A percentile compares a stretch with the other conserved stretches of the same genome.
Evolutionary conservation across 2,329 filamentous ascomycete genomes (phyloP).

Genomic region (Talaromyces pinophilus): DNA sequence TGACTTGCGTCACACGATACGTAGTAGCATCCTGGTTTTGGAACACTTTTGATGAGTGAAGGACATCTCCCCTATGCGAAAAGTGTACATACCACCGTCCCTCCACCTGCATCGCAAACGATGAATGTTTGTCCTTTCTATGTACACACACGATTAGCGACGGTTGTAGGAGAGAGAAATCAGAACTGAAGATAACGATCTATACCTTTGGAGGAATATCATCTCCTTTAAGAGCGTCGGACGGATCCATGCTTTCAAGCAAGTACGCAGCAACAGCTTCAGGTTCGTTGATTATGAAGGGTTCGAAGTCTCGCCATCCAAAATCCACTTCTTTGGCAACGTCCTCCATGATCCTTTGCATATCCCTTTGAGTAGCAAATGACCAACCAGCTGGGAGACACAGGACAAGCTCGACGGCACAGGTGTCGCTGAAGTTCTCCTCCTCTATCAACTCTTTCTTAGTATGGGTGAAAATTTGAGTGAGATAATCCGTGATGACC

Average conservation of each 20-base stretch:
- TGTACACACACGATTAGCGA: not conserved
- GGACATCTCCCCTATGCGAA: not conserved
- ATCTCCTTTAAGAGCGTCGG: not conserved
- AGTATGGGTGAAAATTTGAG: not conserved
- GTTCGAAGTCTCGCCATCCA: not conserved
- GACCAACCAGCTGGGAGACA: slow-evolving; percentile 10
- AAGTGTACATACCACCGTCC: slow-evolving; percentile 7
- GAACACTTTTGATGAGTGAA: not conserved
- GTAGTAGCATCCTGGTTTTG: slow-evolving; percentile 7
- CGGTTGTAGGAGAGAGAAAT: not conserved
- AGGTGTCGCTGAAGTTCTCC: not conserved
- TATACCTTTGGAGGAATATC: not conserved
- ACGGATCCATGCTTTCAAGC: slow-evolving; percentile 5
- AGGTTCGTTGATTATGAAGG: slow-evolving; percentile 5
- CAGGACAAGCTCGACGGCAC: not conserved
- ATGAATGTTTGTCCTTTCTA: slow-evolving; percentile 8
- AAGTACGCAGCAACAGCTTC: slow-evolving; percentile 4
- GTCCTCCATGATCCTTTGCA: slow-evolving; percentile 6
- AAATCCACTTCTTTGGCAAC: slow-evolving; percentile 4
- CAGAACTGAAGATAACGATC: too few species aligned
- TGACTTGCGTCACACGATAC: slow-evolving; percentile 1
- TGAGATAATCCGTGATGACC: slow-evolving; percentile 4
- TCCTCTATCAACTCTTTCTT: not conserved
- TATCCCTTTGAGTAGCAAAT: not conserved
- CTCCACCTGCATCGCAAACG: slow-evolving; percentile 16